These are phyloP conservation scores for Penicillium sp. DNA, from an alignment of 2,329 filamentous ascomycete genomes.

Conservation along the genomic window DNA sequence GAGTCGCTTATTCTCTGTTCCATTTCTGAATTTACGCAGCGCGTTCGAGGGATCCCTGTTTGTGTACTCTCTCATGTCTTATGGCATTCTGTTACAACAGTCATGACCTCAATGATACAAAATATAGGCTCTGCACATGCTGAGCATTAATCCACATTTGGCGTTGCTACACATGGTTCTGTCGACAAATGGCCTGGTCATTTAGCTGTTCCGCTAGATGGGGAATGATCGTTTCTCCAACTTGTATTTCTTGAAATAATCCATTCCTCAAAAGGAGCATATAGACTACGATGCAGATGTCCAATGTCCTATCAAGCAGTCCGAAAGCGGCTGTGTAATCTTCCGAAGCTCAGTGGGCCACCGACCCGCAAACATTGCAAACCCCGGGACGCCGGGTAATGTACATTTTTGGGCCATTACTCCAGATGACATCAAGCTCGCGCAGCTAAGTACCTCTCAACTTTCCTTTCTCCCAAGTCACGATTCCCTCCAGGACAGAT, in stretches of 20 bases:
- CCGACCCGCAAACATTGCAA: slow-evolving; percentile 37
- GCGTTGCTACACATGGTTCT: not conserved
- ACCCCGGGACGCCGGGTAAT: slow-evolving; percentile 25
- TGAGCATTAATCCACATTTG: slow-evolving; percentile 3
- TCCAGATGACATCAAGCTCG: slow-evolving; percentile 40
- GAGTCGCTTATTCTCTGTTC: slow-evolving; percentile 12
- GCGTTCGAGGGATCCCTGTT: slow-evolving; percentile 5
- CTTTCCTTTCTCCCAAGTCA: slow-evolving; percentile 2
- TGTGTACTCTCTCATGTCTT: slow-evolving; percentile 17
- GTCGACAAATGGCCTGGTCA: not conserved
- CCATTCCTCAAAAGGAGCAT: no score
- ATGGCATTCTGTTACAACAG: slow-evolving; percentile 23
- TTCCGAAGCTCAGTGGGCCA: slow-evolving; percentile 8
- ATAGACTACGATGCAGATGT: not conserved
- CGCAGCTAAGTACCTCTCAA: slow-evolving; percentile 10
- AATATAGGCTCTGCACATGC: slow-evolving; percentile 18
- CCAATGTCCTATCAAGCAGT: not conserved
- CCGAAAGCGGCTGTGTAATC: slow-evolving; percentile 13
- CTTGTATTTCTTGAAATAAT: no score
- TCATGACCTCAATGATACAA: slow-evolving; percentile 30
- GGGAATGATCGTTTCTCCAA: no score
- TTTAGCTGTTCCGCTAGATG: not conserved
- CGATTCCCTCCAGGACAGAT: slow-evolving; percentile 1
- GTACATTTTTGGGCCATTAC: slow-evolving; percentile 22
- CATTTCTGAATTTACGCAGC: slow-evolving; percentile 1